Conservation (phyloP, 2,329 filamentous ascomycete genomes). For the Verticillium isaacii region DNA sequence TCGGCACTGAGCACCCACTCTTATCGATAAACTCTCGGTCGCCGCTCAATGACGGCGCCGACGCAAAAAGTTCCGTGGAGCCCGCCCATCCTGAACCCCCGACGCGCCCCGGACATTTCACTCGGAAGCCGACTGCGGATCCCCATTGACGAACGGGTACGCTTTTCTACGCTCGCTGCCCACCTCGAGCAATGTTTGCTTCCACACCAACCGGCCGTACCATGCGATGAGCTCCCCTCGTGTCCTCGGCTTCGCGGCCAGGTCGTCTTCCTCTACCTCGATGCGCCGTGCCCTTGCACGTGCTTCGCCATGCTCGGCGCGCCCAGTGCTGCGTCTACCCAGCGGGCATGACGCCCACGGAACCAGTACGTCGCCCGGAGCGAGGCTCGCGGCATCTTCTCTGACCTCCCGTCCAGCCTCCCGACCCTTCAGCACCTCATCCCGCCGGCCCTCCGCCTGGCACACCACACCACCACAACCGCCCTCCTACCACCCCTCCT, state of each 20-base stretch:
- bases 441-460: constrained; percentile 17
- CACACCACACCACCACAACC: constrained; percentile 21
- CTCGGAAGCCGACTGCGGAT: neutral
- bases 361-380: neutral
- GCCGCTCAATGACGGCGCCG: neutral
- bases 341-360: neutral
- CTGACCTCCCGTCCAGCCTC: neutral
- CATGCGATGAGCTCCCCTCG: constrained; percentile 25
- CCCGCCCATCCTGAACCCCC: neutral
- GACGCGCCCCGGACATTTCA: neutral
- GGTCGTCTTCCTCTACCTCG: constrained; percentile 11
- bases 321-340: neutral
- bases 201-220: neutral
- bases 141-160: neutral
- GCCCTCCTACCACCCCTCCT: constrained; percentile 29
- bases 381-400: neutral
- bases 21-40: constrained; percentile 12
- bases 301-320: neutral
- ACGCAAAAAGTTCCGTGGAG: neutral
- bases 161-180: neutral
- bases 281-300: neutral
- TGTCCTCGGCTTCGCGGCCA: constrained; percentile 21
- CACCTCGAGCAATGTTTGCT: neutral
- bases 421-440: constrained; percentile 3
- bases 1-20: neutral